These are phyloP conservation scores for Leucogyrophana mollusca DNA, from an alignment of 768 basidiomycete genomes.

Conservation along the genomic window DNA sequence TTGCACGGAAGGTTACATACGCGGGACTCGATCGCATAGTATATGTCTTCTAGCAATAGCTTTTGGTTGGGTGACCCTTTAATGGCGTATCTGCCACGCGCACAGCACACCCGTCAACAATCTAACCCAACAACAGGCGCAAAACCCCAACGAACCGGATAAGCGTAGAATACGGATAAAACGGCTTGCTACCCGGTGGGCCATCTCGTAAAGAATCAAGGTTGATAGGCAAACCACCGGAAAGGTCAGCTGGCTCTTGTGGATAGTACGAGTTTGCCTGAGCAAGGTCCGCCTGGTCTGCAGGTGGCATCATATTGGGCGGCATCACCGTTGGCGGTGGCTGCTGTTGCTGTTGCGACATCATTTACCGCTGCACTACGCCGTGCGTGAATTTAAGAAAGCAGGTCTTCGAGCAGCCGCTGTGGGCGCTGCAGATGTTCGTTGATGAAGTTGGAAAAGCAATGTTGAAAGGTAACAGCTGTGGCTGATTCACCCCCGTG, in stretches of 20 bases:
- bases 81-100: conserved; percentile 70
- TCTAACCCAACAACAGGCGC: conserved; percentile 4
- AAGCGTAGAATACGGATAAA: conserved; percentile 88
- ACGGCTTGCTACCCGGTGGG: conserved; percentile 85
- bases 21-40: conserved; percentile 87
- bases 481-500: conserved; percentile 55
- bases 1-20: conserved; percentile 42
- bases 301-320: conserved; percentile 58
- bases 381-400: conserved; percentile 4
- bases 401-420: neutral
- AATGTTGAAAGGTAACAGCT: conserved; percentile 39
- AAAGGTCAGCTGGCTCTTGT: conserved; percentile 74
- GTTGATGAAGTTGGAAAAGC: conserved; percentile 27
- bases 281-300: conserved; percentile 49
- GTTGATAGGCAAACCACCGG: conserved; percentile 82
- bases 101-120: conserved; percentile 7
- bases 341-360: conserved; percentile 51
- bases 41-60: conserved; percentile 83
- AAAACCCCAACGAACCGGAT: conserved; percentile 62
- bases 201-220: conserved; percentile 85
- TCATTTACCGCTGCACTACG: conserved; percentile 14
- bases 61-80: conserved; percentile 90
- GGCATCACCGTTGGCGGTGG: conserved; percentile 55
- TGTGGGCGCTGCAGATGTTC: conserved; percentile 18
- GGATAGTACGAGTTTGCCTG: conserved; percentile 66